Percentiles rank a stretch among this genome's conserved stretches.
Evolutionary conservation across 1,284 basidiomycete genomes (phyloP).

Genomic region (Amylostereum areolatum): DNA sequence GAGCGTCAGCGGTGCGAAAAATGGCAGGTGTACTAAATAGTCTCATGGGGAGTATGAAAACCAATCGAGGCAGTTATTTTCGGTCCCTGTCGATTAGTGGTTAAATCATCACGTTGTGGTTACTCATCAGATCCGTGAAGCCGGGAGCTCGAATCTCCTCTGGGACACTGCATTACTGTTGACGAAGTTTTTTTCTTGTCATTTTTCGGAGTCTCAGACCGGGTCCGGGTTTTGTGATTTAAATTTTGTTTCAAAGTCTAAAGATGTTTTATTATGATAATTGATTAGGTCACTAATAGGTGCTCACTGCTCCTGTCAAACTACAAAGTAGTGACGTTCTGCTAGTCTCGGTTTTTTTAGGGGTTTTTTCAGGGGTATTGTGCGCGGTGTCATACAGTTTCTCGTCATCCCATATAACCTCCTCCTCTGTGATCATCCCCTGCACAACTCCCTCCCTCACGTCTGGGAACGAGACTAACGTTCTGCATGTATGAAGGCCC

Average conservation of each 20-base stretch:
- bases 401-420: no score
- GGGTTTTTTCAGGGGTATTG: not conserved
- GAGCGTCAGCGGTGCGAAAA: no score
- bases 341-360: not conserved
- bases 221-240: not conserved
- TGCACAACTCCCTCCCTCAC: no score
- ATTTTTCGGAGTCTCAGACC: not conserved
- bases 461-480: no score
- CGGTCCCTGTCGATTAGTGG: slow-evolving; percentile 25
- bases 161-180: not conserved
- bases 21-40: no score
- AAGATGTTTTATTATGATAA: not conserved
- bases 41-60: no score
- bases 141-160: slow-evolving; percentile 2
- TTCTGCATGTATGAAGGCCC: no score
- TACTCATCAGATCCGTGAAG: not conserved
- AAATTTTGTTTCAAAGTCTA: not conserved
- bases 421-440: no score
- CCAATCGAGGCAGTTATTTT: no score
- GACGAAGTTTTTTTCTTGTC: not conserved
- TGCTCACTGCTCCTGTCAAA: not conserved
- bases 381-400: no score
- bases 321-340: not conserved
- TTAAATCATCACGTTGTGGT: slow-evolving; percentile 25
- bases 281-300: not conserved